Conservation (phyloP, 208 protist genomes). For the Borovskyia barvae region DNA sequence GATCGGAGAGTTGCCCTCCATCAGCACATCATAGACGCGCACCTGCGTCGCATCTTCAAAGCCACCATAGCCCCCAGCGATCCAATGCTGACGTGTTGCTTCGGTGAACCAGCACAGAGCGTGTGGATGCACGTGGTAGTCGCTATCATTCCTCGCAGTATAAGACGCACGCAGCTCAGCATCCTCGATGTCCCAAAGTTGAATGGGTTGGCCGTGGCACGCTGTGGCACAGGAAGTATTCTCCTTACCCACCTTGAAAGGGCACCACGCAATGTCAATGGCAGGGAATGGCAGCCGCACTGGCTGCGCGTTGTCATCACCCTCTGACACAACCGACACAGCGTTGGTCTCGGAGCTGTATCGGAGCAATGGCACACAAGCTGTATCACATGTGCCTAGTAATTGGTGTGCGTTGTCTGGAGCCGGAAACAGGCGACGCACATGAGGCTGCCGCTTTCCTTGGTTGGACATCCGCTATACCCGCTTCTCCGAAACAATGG, state of each 20-base stretch:
- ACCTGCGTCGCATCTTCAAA: slow-evolving; percentile 56
- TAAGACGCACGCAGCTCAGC: slow-evolving; percentile 66
- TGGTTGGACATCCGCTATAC: background rate
- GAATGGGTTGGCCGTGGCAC: slow-evolving; percentile 55
- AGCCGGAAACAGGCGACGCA: slow-evolving; percentile 57
- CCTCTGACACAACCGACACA: background rate
- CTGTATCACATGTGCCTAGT: slow-evolving; percentile 44
- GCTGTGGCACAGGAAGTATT: slow-evolving; percentile 59
- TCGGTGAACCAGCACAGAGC: slow-evolving; percentile 40
- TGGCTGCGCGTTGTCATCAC: slow-evolving; percentile 19
- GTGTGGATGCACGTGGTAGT: slow-evolving; percentile 43
- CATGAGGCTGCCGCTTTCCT: slow-evolving; percentile 11
- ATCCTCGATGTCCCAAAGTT: slow-evolving; percentile 77
- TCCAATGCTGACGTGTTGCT: slow-evolving; percentile 10
- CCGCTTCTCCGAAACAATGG: background rate
- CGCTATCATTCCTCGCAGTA: slow-evolving; percentile 51
- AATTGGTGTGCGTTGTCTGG: slow-evolving; percentile 50
- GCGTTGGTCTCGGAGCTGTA: slow-evolving; percentile 1
- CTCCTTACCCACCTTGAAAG: slow-evolving; percentile 52
- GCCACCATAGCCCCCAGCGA: slow-evolving; percentile 75
- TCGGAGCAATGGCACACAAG: slow-evolving; percentile 11
- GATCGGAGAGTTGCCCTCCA: slow-evolving; percentile 41
- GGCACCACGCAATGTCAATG: slow-evolving; percentile 75
- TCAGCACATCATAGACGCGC: slow-evolving; percentile 66
- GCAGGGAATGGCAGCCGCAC: slow-evolving; percentile 64